Evolutionary conservation across 768 basidiomycete genomes (phyloP).

Genomic region (Mycena latifolia): DNA sequence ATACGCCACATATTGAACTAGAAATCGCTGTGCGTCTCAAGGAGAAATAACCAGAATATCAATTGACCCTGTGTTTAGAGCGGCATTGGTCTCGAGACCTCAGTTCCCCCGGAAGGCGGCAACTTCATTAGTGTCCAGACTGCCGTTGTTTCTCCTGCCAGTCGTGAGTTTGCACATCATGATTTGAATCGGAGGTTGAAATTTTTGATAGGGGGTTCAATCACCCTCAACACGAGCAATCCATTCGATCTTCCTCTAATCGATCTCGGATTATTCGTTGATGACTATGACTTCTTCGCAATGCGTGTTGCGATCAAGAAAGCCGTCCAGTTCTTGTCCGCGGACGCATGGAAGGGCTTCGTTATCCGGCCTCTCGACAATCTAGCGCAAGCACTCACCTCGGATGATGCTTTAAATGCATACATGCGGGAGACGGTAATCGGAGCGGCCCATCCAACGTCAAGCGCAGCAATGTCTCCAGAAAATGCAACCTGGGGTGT

Average conservation of each 20-base stretch:
- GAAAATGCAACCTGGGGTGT: slow-evolving; percentile 44
- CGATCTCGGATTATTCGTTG: slow-evolving; percentile 38
- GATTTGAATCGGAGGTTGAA: too few relatives aligned
- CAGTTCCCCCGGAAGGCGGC: slow-evolving; percentile 20
- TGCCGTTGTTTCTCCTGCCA: slow-evolving; percentile 26
- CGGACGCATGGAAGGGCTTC: slow-evolving; percentile 44
- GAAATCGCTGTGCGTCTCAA: slow-evolving; percentile 21
- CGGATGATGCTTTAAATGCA: slow-evolving; percentile 42
- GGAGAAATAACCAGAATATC: not conserved
- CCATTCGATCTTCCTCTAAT: slow-evolving; percentile 44
- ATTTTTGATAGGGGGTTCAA: slow-evolving; percentile 38
- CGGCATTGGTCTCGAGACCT: slow-evolving; percentile 22
- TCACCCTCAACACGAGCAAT: slow-evolving; percentile 43
- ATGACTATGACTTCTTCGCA: slow-evolving; percentile 41
- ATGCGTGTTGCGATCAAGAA: slow-evolving; percentile 45
- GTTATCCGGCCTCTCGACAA: slow-evolving; percentile 37
- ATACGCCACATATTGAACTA: slow-evolving; percentile 43
- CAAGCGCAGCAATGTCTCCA: slow-evolving; percentile 47
- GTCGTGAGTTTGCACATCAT: slow-evolving; percentile 8
- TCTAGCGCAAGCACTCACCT: slow-evolving; percentile 38
- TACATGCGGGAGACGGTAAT: slow-evolving; percentile 39
- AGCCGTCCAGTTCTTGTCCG: slow-evolving; percentile 41
- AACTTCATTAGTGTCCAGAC: slow-evolving; percentile 24
- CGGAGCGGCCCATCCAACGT: slow-evolving; percentile 43
- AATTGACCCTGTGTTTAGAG: slow-evolving; percentile 6